Percentiles rank a stretch among this genome's conserved stretches.
These are phyloP conservation scores for Malassezia japonica DNA, from an alignment of 1,284 basidiomycete species.

Conservation along the genomic window DNA sequence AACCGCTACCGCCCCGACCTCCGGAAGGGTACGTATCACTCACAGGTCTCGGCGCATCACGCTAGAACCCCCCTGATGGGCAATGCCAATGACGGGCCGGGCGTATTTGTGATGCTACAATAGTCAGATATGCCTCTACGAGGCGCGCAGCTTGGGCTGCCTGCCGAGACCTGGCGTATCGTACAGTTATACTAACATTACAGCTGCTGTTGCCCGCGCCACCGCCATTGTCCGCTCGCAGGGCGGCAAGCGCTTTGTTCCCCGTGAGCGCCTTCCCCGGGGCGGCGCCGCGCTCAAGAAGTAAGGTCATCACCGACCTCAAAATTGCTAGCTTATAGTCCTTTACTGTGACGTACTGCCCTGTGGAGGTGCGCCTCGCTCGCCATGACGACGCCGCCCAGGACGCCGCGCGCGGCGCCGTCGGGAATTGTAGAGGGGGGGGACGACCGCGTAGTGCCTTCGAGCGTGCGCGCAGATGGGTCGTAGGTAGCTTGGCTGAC, in stretches of 20 bases:
- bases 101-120: conserved; percentile 47
- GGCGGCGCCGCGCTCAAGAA: conserved; percentile 12
- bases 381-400: background rate
- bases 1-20: conserved; percentile 44
- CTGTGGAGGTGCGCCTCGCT: background rate
- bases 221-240: conserved; percentile 35
- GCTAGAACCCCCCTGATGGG: conserved; percentile 48
- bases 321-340: conserved; percentile 12
- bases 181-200: conserved; percentile 13
- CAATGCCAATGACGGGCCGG: conserved; percentile 37
- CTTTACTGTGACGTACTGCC: background rate
- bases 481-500: conserved; percentile 15
- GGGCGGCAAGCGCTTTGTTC: conserved; percentile 7
- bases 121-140: conserved; percentile 6
- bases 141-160: background rate
- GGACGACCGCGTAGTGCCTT: conserved; percentile 3
- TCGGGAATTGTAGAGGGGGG: conserved; percentile 13
- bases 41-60: conserved; percentile 22
- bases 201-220: conserved; percentile 42
- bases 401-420: conserved; percentile 1
- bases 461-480: conserved; percentile 16
- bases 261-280: conserved; percentile 11
- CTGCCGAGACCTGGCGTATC: conserved; percentile 6
- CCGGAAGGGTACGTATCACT: conserved; percentile 35
- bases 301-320: conserved; percentile 3